A percentile compares a stretch with the other conserved stretches of the same genome.
Evolutionary conservation across 2,329 filamentous ascomycete genomes (phyloP).

Genomic region (Neoarthrinium moseri): DNA sequence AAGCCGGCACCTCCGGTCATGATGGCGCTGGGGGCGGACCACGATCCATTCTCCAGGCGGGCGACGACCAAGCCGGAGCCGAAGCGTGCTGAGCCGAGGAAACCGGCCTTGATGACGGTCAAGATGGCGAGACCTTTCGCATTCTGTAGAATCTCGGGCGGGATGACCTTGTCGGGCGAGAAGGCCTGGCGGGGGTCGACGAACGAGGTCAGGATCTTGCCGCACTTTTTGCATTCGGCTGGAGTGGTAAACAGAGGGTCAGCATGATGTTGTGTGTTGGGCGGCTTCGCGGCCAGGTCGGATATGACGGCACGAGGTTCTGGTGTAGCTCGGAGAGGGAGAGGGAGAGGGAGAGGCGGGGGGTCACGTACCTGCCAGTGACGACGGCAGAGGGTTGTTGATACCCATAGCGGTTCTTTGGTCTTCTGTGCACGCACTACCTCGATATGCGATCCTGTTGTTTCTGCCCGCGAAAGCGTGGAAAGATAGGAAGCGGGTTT

Average conservation of each 20-base stretch:
- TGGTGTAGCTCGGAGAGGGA: too few relatives aligned
- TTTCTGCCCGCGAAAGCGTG: too few relatives aligned
- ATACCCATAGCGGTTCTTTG: constrained; percentile 51
- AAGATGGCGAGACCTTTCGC: constrained; percentile 90
- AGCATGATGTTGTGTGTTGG: constrained; percentile 13
- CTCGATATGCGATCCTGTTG: too few relatives aligned
- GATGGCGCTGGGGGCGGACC: constrained; percentile 81
- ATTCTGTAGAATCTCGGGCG: constrained; percentile 81
- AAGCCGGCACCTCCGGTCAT: constrained; percentile 79
- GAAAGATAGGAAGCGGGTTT: too few relatives aligned
- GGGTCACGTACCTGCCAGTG: constrained; percentile 62
- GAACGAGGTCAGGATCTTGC: constrained; percentile 93
- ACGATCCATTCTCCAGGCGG: constrained; percentile 71
- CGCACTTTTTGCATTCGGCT: constrained; percentile 98
- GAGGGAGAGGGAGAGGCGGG: constrained; percentile 17
- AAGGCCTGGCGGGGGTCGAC: constrained; percentile 91
- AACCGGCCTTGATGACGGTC: constrained; percentile 84
- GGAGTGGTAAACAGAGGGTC: constrained; percentile 16
- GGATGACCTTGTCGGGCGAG: constrained; percentile 96
- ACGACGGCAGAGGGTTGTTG: constrained; percentile 66
- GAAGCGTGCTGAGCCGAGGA: constrained; percentile 79
- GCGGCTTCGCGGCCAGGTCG: neutral
- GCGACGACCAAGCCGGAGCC: constrained; percentile 82
- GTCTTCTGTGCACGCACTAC: neutral
- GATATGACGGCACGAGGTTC: neutral